Base-by-base conservation (phyloP, 2,329 filamentous ascomycete genomes). In the Curvularia lunata region DNA sequence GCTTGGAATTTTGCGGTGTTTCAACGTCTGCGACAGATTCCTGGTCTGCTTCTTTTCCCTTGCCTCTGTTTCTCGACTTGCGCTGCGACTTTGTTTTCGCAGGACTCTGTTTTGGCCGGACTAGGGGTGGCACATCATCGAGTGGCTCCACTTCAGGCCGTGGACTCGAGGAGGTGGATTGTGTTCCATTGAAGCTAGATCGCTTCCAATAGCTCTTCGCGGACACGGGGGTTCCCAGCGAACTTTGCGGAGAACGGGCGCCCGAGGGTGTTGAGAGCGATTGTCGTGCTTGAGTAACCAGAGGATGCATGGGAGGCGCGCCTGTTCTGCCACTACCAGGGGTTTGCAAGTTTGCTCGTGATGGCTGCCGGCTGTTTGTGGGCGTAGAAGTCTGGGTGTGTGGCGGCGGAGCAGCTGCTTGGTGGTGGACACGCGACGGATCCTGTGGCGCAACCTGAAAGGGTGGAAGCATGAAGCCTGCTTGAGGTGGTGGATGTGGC, bases 401-500 rank as follows among this genome's bases (percentile, higher is more conserved):
- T 41, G 67, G 65, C 13, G 62, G 59, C 16, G 62, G 59, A 41
- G 66, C 61, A 9, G 61, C 30, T 12, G 72, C 59, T 41, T 74
- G 75, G 21, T 76, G 75, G 53, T 76, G 73, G 10, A 73, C 70
- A 59, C 70, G 71, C 47, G 69, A 77, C 5, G 77, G 78, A 48
- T 79, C 78, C 58, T 82, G 80, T 8, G 77, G 75, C n/a, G 74
- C 71, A 12, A 81, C 77, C 53, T 80, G 78, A 63, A 82, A 83
- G 4, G 80, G 79, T 46, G 79, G 79, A 34, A 82, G 72, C 76
- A 81, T 80, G 57, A 79, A 77, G 16, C 80, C 80, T 48, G 80
- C 74, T 49, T 79, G 79, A 40, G 75, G 74, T 13, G 76, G 75
- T 32, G 75, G 76, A 32, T 76, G 76, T 43, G 70, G 69, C 52